A percentile compares a stretch with the other conserved stretches of the same genome.
Conservation (phyloP, 495 filamentous ascomycete species). For the Penicillium taxi region DNA sequence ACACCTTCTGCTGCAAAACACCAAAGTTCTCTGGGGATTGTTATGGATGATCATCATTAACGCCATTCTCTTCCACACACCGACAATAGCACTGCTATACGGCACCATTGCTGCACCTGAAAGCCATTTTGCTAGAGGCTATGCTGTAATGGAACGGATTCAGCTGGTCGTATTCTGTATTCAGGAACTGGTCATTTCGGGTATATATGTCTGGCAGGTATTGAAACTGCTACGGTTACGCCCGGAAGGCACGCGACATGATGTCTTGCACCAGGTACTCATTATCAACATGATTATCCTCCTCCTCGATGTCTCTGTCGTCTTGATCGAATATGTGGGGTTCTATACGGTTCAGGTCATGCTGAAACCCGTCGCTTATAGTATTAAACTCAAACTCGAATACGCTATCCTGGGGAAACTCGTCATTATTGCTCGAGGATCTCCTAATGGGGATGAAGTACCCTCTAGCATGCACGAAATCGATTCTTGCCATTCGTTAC, state of each 20-base stretch:
- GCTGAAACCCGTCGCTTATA: constrained; percentile 45
- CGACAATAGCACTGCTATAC: constrained; percentile 36
- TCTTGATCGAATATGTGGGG: constrained; percentile 40
- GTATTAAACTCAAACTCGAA: constrained; percentile 49
- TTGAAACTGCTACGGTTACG: constrained; percentile 35
- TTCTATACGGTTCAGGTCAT: constrained; percentile 42
- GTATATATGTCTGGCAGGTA: constrained; percentile 48
- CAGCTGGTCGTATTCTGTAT: constrained; percentile 47
- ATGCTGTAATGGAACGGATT: constrained; percentile 44
- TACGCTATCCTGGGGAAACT: constrained; percentile 45
- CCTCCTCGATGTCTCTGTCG: constrained; percentile 39
- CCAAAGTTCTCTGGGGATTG: constrained; percentile 27
- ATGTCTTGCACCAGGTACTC: constrained; percentile 40
- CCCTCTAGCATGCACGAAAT: constrained; percentile 14
- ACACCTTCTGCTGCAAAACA: constrained; percentile 36
- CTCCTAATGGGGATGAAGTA: constrained; percentile 5
- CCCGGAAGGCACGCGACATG: constrained; percentile 17
- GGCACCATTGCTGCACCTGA: constrained; percentile 23
- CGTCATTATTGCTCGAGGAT: constrained; percentile 26
- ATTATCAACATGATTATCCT: constrained; percentile 43
- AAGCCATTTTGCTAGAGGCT: constrained; percentile 29
- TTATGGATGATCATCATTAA: constrained; percentile 39
- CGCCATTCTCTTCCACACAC: constrained; percentile 35
- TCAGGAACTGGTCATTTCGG: constrained; percentile 50
- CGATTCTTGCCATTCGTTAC: constrained; percentile 8